phyloP scores from a whole-genome alignment of 2,329 filamentous ascomycete genomes.

The Pseudogymnoascus sp. region DNA sequence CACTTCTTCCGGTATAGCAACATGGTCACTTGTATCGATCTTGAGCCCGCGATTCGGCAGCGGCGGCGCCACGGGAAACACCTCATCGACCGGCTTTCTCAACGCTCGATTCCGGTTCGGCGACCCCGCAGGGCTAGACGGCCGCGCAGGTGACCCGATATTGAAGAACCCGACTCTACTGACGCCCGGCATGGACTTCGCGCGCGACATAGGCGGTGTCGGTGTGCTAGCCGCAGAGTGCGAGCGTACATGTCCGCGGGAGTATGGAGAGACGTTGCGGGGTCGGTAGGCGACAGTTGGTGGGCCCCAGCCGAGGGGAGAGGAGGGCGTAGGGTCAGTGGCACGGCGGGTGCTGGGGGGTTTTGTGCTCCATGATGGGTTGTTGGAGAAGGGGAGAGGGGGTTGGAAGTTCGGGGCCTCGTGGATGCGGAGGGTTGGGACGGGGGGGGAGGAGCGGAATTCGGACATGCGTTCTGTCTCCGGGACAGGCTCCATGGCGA shows the following conservation, averaged over 20 bases:
- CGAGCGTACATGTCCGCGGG: constrained; percentile 49
- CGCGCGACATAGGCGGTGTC: constrained; percentile 51
- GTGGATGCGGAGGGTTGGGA: constrained; percentile 44
- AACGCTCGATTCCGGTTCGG: constrained; percentile 45
- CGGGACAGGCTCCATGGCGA: constrained; percentile 57
- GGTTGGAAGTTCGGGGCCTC: constrained; percentile 18
- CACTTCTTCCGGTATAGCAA: neutral
- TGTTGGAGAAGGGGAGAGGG: neutral
- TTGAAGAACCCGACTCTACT: constrained; percentile 52
- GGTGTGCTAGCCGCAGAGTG: constrained; percentile 48
- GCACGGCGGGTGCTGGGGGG: constrained; percentile 48
- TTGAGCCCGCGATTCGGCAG: neutral
- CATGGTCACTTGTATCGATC: neutral
- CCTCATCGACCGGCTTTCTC: constrained; percentile 51
- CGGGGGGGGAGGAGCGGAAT: constrained; percentile 51
- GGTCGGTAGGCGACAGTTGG: constrained; percentile 49
- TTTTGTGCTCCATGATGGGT: constrained; percentile 30
- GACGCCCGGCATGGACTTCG: constrained; percentile 56
- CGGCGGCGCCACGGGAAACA: constrained; percentile 48
- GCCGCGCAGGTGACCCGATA: constrained; percentile 43
- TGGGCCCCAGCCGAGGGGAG: constrained; percentile 41
- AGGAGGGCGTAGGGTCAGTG: constrained; percentile 48
- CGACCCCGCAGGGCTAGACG: constrained; percentile 47
- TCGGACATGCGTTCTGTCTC: constrained; percentile 62
- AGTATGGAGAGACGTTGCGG: constrained; percentile 54